Evolutionary conservation across 1,284 basidiomycete species (phyloP), one percentile per base, ranked within the genome.

Genomic region (Schizophyllum amplum): DNA sequence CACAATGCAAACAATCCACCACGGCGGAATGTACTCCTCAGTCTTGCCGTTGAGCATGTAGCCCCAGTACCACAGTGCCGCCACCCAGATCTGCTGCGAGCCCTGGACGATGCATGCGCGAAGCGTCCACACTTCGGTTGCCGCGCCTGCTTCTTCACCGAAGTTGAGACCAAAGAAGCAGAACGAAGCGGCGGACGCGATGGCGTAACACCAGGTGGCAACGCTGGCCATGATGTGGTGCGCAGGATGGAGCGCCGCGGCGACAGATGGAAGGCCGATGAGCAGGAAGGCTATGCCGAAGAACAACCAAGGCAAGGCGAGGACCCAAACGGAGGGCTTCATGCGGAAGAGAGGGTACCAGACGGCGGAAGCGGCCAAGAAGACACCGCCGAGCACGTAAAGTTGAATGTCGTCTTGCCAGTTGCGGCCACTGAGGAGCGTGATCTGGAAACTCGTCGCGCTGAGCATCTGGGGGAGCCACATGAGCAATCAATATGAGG

Each of bases 11-110:
- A 87, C 83, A 63, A 94, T 88, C 84, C 86, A 92, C 89, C 90
- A 92, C 0, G 90, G 89, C 13, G 86, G 72, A 48, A 76, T 66
- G 61, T 76, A 76, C 55, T 72, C 74, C 49, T 79, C 72, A 47
- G 71, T 58, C 13, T 74, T 75, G 15, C 76, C 74, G 65, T 87
- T 87, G 59, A 96, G 76, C 53, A 83, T 81, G 70, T 87, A 84
- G 63, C 93, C 93, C 93, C 93, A 96, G 68, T 92, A 96, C 93
- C 93, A 96, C 46, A 96, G 74, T 6, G 90, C 92, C 1, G 93
- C 90, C 9, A 94, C 87, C 93, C 93, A 94, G 49, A 95, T 83
- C 71, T 95, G 92, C 66, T 95, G 92, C 6, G 92, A 88, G 51
- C 93, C 93, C 71, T 95, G 93, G 1, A 96, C 93, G 60, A 94